Conservation (phyloP, 805 yeast species). For the Kodamaea lidongshanica region DNA sequence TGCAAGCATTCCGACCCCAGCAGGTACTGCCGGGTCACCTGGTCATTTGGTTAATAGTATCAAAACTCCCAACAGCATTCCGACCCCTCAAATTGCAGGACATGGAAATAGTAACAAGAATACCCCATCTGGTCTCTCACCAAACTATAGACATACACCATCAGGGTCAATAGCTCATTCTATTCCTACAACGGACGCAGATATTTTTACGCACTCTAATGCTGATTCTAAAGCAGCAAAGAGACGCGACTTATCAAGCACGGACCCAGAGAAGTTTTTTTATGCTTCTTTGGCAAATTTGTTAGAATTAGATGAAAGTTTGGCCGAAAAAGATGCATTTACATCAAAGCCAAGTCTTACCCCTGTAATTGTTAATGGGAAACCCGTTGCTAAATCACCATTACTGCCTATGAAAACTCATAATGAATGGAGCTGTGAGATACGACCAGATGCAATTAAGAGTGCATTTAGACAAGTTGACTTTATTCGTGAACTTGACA, state of each 20-base stretch:
- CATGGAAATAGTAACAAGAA: slow-evolving; percentile 33
- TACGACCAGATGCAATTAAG: slow-evolving; percentile 40
- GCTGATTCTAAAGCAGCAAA: slow-evolving; percentile 39
- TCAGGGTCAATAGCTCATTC: slow-evolving; percentile 5
- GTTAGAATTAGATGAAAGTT: slow-evolving; percentile 40
- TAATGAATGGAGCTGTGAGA: slow-evolving; percentile 38
- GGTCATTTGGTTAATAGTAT: slow-evolving; percentile 33
- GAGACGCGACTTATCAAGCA: slow-evolving; percentile 40
- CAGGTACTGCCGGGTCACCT: slow-evolving; percentile 32
- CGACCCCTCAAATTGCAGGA: slow-evolving; percentile 34
- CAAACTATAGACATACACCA: slow-evolving; percentile 16
- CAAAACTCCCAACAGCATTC: slow-evolving; percentile 39
- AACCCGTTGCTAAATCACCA: slow-evolving; percentile 24
- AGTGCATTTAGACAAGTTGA: slow-evolving; percentile 44
- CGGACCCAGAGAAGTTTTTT: slow-evolving; percentile 45
- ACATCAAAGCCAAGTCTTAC: slow-evolving; percentile 21
- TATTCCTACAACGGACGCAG: slow-evolving; percentile 14
- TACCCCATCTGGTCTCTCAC: slow-evolving; percentile 36
- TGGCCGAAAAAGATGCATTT: slow-evolving; percentile 15
- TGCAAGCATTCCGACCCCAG: slow-evolving; percentile 30
- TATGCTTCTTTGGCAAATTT: slow-evolving; percentile 47
- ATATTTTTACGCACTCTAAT: slow-evolving; percentile 17
- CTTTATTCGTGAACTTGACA: slow-evolving; percentile 28
- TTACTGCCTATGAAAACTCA: slow-evolving; percentile 29
- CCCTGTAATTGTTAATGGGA: slow-evolving; percentile 12